Evolutionary conservation across 176 grass and related monocot genomes (phyloP).

Genomic region (Triticum urartu): DNA sequence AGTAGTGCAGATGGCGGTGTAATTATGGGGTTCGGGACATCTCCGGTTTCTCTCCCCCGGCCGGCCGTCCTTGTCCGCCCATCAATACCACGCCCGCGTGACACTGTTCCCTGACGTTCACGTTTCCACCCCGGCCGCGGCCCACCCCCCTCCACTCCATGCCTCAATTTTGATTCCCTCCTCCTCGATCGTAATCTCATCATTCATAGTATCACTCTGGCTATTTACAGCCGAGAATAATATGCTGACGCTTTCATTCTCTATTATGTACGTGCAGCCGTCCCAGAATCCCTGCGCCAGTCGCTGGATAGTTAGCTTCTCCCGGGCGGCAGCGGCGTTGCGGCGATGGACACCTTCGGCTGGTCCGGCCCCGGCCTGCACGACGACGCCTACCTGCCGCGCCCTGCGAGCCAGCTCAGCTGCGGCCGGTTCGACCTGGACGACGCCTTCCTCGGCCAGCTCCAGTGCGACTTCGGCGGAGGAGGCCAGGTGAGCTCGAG

Average conservation of each 20-base stretch:
- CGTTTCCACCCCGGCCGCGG: slow-evolving; percentile 1
- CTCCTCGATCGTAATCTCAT: not conserved
- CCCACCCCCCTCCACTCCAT: not conserved
- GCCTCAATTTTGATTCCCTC: slow-evolving; percentile 31
- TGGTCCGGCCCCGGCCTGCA: slow-evolving; percentile 35
- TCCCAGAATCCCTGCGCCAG: slow-evolving; percentile 43
- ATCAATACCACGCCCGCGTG: slow-evolving; percentile 41
- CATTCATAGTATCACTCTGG: not conserved
- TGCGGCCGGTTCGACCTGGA: slow-evolving; percentile 38
- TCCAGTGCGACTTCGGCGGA: slow-evolving; percentile 19
- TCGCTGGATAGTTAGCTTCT: not conserved
- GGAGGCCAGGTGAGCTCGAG: slow-evolving; percentile 3
- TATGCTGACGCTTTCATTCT: not conserved
- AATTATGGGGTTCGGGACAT: slow-evolving; percentile 36
- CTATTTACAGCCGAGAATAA: slow-evolving; percentile 13
- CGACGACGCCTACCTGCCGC: slow-evolving; percentile 33
- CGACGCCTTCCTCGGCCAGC: slow-evolving; percentile 44
- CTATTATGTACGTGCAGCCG: slow-evolving; percentile 18
- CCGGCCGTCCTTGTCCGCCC: slow-evolving; percentile 30
- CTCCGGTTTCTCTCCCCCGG: slow-evolving; percentile 12
- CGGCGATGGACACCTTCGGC: slow-evolving; percentile 44
- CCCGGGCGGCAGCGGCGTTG: not conserved
- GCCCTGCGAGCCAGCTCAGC: not conserved
- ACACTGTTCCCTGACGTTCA: slow-evolving; percentile 37
- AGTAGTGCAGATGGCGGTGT: not conserved